Base-by-base conservation (phyloP, 2,329 filamentous ascomycete genomes). In the Xylaria sp. region DNA sequence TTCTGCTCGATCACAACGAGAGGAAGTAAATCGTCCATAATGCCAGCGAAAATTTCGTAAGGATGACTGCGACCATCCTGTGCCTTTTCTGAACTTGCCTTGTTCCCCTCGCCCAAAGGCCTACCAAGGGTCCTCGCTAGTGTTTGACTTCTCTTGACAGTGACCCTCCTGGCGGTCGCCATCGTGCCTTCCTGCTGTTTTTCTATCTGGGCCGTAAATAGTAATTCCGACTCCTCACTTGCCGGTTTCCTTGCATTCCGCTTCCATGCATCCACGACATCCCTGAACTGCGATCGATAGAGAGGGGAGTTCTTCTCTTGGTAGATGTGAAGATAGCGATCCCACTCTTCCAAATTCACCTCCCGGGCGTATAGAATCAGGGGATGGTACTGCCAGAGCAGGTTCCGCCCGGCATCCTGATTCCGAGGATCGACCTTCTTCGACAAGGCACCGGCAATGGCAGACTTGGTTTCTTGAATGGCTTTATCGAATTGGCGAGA, bases 1-100 rank as follows among this genome's bases (percentile, higher is more conserved):
- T 98, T 98, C 79, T 99, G 95, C 81, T 99, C 96, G 79, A 95
- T 94, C 74, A 93, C 91, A 67, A 98, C 90, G 65, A 97, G 86
- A 5, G 92, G 93, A 53, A 94, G 83, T 71, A 96, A 88, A 75
- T 98, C 93, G 66, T 96, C 92, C 69, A 98, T 82, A 13, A 93
- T 89, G 44, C 90, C 90, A 0, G 89, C 86, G 79, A 98, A 97
- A 2, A 93, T 89, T 79, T 97, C 94, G 74, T 90, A 95, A 0
- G 93, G 89, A 72, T 92, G 86, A 66, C 92, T 87, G 74, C 90
- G 89, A 63, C 88, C 90, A 72, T 91, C 89, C 55, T 88, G 82
- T 9, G 82, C 80, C 76, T 90, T 91, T 58, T 91, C 89, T 67
- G 83, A 72, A 74, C 78, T 81, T 66, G 83, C 72, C 78, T 84